Evolutionary conservation across 2,329 filamentous ascomycete genomes (phyloP).

Genomic region (Diaporthe vexans): DNA sequence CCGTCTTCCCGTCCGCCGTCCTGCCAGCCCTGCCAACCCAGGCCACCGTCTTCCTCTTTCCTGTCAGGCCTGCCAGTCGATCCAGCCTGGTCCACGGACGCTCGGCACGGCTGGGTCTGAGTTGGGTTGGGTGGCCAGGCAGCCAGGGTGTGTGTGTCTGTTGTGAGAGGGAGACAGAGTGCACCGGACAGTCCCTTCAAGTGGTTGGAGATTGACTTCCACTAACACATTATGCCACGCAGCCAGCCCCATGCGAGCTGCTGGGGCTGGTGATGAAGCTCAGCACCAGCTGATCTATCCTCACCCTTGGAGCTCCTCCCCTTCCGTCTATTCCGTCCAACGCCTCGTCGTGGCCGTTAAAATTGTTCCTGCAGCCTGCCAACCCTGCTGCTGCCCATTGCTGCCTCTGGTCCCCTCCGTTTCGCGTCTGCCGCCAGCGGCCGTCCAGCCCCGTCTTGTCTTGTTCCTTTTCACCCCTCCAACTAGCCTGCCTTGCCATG

Average conservation of each 20-base stretch:
- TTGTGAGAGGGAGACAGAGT: no score
- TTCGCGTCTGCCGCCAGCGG: background rate
- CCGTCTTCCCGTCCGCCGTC: background rate
- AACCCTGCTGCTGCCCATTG: background rate
- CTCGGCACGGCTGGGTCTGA: slow-evolving; percentile 4
- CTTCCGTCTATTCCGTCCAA: background rate
- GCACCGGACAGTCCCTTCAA: slow-evolving; percentile 1
- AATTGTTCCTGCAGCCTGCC: slow-evolving; percentile 27
- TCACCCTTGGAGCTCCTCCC: no score
- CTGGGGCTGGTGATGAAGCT: slow-evolving; percentile 19
- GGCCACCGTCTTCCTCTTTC: no score
- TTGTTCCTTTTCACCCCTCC: background rate
- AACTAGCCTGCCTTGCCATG: no score
- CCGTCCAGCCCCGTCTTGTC: background rate
- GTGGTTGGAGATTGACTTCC: slow-evolving; percentile 27
- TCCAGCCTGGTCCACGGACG: background rate
- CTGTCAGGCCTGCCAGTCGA: background rate
- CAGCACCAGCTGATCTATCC: slow-evolving; percentile 11
- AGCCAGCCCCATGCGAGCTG: slow-evolving; percentile 34
- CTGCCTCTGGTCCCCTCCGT: background rate
- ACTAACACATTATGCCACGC: slow-evolving; percentile 36
- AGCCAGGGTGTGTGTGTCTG: no score
- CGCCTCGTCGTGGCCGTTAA: slow-evolving; percentile 10
- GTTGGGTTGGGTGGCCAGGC: background rate
- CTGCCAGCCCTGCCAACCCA: background rate